Conservation (phyloP, 768 basidiomycete species). For the Tylopilus sp. region DNA sequence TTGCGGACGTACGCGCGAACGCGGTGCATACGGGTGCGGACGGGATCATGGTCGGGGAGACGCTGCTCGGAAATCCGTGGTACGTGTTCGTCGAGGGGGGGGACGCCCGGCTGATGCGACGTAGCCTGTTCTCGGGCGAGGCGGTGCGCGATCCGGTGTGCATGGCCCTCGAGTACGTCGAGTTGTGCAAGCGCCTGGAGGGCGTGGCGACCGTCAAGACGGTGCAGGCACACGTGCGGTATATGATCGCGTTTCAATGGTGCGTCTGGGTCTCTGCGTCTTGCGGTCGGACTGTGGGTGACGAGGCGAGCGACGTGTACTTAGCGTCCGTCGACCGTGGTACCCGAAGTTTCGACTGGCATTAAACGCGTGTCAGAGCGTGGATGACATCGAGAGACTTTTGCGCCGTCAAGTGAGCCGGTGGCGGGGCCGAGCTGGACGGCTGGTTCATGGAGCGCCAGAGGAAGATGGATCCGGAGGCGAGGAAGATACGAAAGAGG, state of each 20-base stretch:
- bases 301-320: not conserved
- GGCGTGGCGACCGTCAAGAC: constrained; percentile 47
- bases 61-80: constrained; percentile 74
- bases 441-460: not conserved
- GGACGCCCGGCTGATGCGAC: not conserved
- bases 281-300: not conserved
- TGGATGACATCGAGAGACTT: constrained; percentile 47
- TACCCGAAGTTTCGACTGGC: constrained; percentile 51
- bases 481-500: constrained; percentile 1
- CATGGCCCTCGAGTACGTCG: constrained; percentile 69
- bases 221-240: constrained; percentile 61
- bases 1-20: constrained; percentile 55
- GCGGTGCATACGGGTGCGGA: constrained; percentile 56
- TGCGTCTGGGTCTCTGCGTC: constrained; percentile 37
- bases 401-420: constrained; percentile 42
- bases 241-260: constrained; percentile 70
- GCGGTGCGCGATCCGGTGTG: constrained; percentile 57
- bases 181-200: constrained; percentile 51
- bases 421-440: constrained; percentile 44
- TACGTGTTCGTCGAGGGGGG: constrained; percentile 27
- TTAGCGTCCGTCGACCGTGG: constrained; percentile 50
- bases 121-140: constrained; percentile 55
- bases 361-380: constrained; percentile 38
- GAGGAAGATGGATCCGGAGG: not conserved
- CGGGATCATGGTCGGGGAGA: constrained; percentile 80